Conservation (phyloP, 2,329 filamentous ascomycete genomes). For the Penicillium sp. region DNA sequence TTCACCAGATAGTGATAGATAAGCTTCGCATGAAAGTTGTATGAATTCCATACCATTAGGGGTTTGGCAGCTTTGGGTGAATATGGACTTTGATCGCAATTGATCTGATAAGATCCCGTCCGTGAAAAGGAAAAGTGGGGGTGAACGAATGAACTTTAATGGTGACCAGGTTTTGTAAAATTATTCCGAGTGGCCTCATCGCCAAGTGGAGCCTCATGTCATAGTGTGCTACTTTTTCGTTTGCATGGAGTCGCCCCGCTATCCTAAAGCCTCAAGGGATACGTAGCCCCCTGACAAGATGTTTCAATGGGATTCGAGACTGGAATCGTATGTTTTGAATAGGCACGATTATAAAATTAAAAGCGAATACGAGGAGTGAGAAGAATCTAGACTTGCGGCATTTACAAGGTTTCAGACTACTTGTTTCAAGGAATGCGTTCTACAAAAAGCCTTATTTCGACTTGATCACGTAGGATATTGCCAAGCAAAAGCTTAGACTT, state of each 20-base stretch:
- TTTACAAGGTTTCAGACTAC: background rate
- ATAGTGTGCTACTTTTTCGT: background rate
- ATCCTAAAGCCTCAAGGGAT: too few species aligned
- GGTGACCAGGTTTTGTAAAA: background rate
- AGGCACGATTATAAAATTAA: background rate
- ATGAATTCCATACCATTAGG: background rate
- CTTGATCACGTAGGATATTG: background rate
- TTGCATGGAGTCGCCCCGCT: background rate
- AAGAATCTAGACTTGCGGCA: background rate
- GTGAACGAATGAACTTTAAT: background rate
- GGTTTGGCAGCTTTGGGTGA: background rate
- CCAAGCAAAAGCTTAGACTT: background rate
- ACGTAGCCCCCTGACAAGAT: too few species aligned
- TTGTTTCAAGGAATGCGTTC: background rate
- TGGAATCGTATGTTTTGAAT: background rate
- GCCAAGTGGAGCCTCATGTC: background rate
- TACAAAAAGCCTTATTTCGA: background rate
- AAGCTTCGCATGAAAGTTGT: background rate
- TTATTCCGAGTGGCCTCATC: slow-evolving; percentile 9
- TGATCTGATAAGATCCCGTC: background rate
- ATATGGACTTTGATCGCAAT: background rate
- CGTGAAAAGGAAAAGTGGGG: background rate
- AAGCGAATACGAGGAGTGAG: background rate
- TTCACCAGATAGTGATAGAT: background rate
- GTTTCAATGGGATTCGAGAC: too few species aligned